Evolutionary conservation across 2,329 filamentous ascomycete genomes (phyloP).

Genomic region (Berkeleyomyces rouxiae): DNA sequence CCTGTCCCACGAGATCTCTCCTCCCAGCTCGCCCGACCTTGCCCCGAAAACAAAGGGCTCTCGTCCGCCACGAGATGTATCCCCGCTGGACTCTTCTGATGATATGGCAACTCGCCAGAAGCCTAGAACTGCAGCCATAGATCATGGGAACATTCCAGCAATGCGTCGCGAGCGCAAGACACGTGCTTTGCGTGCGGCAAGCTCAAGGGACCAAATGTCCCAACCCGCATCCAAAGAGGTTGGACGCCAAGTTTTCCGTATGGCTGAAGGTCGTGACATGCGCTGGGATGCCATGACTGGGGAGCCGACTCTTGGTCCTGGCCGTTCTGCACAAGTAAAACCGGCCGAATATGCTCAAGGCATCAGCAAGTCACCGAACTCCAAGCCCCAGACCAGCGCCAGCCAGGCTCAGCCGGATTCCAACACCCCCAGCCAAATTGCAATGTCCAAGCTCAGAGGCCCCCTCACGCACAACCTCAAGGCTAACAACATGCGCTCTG

Average conservation of each 20-base stretch:
- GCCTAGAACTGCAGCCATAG: neutral
- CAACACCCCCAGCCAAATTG: neutral
- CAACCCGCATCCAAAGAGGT: neutral
- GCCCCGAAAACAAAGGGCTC: neutral
- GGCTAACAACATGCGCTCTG: constrained; percentile 25
- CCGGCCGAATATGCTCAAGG: constrained; percentile 32
- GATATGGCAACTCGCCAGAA: constrained; percentile 20
- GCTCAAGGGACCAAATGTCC: constrained; percentile 22
- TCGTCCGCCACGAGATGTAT: constrained; percentile 24
- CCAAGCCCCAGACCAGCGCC: neutral
- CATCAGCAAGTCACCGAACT: constrained; percentile 15
- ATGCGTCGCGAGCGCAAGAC: constrained; percentile 29
- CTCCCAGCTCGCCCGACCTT: constrained; percentile 39
- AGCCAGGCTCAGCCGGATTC: neutral
- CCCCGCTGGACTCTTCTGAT: constrained; percentile 33
- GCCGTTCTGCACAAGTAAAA: constrained; percentile 38
- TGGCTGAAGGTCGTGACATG: constrained; percentile 22
- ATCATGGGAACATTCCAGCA: constrained; percentile 29
- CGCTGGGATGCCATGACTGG: constrained; percentile 52
- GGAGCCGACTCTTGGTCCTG: constrained; percentile 43
- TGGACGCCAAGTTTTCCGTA: constrained; percentile 14
- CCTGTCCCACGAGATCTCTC: constrained; percentile 29
- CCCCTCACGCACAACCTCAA: neutral
- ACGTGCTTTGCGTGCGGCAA: constrained; percentile 23
- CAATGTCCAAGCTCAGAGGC: neutral